phyloP scores from a whole-genome alignment of 1,139 yeast genomes.

The Ogataea hybrid region DNA sequence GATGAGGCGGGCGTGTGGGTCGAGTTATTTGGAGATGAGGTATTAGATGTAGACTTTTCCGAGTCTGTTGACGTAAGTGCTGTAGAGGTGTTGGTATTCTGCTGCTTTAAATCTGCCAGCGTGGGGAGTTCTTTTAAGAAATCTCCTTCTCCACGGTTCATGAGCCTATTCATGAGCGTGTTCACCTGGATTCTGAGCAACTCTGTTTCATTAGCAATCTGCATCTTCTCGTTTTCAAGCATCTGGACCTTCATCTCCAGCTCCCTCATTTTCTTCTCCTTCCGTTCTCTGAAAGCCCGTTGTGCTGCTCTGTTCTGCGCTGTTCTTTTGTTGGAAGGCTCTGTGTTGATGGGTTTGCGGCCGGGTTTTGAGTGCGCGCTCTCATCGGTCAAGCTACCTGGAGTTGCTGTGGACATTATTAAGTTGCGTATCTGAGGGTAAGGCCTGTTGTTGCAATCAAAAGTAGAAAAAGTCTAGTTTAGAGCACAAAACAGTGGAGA shows the following conservation, averaged over 20 bases:
- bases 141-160: slow-evolving; percentile 14
- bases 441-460: neutral
- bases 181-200: slow-evolving; percentile 75
- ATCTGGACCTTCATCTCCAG: slow-evolving; percentile 72
- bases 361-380: slow-evolving; percentile 44
- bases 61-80: slow-evolving; percentile 13
- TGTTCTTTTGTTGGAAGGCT: slow-evolving; percentile 82
- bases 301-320: slow-evolving; percentile 99
- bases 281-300: slow-evolving; percentile 92
- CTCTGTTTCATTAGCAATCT: slow-evolving; percentile 60
- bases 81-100: neutral
- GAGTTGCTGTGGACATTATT: slow-evolving; percentile 5
- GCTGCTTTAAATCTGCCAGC: neutral
- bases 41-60: slow-evolving; percentile 17
- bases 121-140: slow-evolving; percentile 1
- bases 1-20: slow-evolving; percentile 18
- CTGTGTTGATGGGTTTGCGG: slow-evolving; percentile 74
- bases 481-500: neutral
- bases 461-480: neutral
- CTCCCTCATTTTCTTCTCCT: slow-evolving; percentile 83
- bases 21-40: slow-evolving; percentile 28
- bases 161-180: slow-evolving; percentile 67
- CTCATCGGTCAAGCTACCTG: slow-evolving; percentile 1
- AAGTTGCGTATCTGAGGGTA: neutral
- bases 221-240: slow-evolving; percentile 70